phyloP scores from a whole-genome alignment of 2,329 filamentous ascomycete genomes.

The Talaromyces sp. region DNA sequence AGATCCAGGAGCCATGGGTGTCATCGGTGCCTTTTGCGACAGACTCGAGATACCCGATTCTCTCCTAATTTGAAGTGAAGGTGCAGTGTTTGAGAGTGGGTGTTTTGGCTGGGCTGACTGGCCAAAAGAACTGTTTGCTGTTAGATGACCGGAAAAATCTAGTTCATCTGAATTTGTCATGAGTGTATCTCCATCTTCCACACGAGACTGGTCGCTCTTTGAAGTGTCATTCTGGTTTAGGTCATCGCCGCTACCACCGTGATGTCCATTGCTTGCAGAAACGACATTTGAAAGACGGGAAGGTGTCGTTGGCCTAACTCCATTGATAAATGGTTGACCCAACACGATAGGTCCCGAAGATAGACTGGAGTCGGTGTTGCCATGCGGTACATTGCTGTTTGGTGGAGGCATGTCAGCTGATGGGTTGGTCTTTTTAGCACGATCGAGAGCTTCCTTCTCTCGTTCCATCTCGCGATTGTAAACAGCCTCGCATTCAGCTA shows the following conservation, averaged over 20 bases:
- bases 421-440: conserved; percentile 43
- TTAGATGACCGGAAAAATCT: conserved; percentile 43
- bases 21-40: conserved; percentile 54
- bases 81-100: conserved; percentile 47
- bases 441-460: conserved; percentile 63
- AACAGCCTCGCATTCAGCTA: conserved; percentile 75
- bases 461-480: conserved; percentile 71
- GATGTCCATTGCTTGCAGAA: conserved; percentile 59
- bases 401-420: conserved; percentile 45
- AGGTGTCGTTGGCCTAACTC: conserved; percentile 55
- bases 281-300: conserved; percentile 51
- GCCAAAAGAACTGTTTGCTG: conserved; percentile 50
- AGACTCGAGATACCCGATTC: conserved; percentile 49
- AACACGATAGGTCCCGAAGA: conserved; percentile 57
- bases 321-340: conserved; percentile 63
- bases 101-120: conserved; percentile 51
- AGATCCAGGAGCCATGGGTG: conserved; percentile 58
- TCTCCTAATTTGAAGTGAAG: conserved; percentile 46
- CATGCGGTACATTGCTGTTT: conserved; percentile 53
- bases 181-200: conserved; percentile 57
- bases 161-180: conserved; percentile 58
- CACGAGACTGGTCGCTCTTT: conserved; percentile 56
- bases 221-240: conserved; percentile 36
- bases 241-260: conserved; percentile 41
- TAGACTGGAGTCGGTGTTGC: conserved; percentile 52